A percentile compares a stretch with the other conserved stretches of the same genome.
These are phyloP conservation scores for Fusarium coicis DNA, from an alignment of 2,329 filamentous ascomycete genomes.

Conservation along the genomic window DNA sequence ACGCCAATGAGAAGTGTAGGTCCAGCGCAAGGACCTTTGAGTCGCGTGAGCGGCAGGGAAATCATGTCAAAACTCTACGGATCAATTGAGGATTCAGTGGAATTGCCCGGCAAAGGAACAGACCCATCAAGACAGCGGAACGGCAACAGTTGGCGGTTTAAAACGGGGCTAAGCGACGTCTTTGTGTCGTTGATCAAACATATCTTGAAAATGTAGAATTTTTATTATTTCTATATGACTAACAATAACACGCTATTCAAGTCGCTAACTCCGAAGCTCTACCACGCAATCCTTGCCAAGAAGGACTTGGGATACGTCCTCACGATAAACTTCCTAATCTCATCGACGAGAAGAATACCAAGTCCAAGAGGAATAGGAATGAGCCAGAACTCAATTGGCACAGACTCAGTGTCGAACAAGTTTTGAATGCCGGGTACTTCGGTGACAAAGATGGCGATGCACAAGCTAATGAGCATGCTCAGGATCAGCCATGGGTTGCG, in stretches of 20 bases:
- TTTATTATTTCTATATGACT: neutral
- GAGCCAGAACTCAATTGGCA: conserved; percentile 64
- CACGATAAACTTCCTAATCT: conserved; percentile 62
- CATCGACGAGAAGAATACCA: conserved; percentile 62
- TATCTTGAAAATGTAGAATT: neutral
- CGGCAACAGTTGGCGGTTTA: neutral
- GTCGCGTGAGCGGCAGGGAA: neutral
- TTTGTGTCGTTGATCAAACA: neutral
- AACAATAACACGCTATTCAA: neutral
- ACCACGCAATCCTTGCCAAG: conserved; percentile 63
- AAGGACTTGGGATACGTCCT: conserved; percentile 56
- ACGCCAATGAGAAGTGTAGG: rapidly evolving
- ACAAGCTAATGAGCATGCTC: conserved; percentile 58
- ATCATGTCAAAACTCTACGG: neutral
- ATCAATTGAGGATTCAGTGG: neutral
- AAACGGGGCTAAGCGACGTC: neutral
- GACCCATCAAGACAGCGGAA: neutral
- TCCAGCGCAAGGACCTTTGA: neutral
- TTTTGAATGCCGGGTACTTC: conserved; percentile 61
- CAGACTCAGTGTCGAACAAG: conserved; percentile 59
- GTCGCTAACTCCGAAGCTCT: neutral
- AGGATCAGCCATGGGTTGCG: conserved; percentile 62
- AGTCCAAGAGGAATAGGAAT: conserved; percentile 62
- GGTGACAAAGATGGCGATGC: conserved; percentile 64
- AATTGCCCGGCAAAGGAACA: neutral